These are phyloP conservation scores for Peniophora sp. DNA, from an alignment of 1,284 basidiomycete genomes.

Conservation along the genomic window DNA sequence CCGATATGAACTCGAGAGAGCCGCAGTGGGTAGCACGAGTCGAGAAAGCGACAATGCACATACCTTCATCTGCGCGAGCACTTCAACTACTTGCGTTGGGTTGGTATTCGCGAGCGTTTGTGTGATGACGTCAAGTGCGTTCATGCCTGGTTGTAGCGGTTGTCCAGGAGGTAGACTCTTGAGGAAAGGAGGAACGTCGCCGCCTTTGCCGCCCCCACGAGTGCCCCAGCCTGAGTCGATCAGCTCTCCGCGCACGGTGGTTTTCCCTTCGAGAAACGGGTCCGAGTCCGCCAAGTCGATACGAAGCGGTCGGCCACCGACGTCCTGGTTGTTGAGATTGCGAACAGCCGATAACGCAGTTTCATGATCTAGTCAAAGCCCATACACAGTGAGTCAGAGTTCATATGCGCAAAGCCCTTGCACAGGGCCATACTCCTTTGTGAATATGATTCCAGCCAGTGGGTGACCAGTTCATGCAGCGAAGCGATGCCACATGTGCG, in stretches of 20 bases:
- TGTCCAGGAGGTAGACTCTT: conserved; percentile 72
- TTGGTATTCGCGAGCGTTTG: conserved; percentile 82
- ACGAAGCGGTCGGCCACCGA: conserved; percentile 65
- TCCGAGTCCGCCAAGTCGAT: conserved; percentile 58
- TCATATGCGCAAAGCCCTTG: too few relatives aligned
- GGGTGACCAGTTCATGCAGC: too few relatives aligned
- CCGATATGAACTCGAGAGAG: conserved; percentile 3
- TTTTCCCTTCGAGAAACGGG: conserved; percentile 41
- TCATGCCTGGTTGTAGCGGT: conserved; percentile 67
- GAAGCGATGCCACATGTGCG: neutral
- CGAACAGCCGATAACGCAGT: conserved; percentile 77
- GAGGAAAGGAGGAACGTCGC: conserved; percentile 50
- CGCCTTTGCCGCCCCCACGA: conserved; percentile 30
- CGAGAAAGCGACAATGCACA: conserved; percentile 16
- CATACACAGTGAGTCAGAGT: neutral
- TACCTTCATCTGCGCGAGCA: conserved; percentile 98
- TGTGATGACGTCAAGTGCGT: conserved; percentile 80
- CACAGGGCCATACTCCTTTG: too few relatives aligned
- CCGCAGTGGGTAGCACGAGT: neutral
- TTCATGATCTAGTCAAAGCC: conserved; percentile 67
- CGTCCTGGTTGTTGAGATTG: conserved; percentile 66
- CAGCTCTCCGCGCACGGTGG: conserved; percentile 54
- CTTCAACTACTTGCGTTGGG: conserved; percentile 85
- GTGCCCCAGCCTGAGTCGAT: conserved; percentile 50
- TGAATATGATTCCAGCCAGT: too few relatives aligned